These are phyloP conservation scores for Serpula lacrymans DNA, from an alignment of 768 basidiomycete genomes.

Conservation along the genomic window DNA sequence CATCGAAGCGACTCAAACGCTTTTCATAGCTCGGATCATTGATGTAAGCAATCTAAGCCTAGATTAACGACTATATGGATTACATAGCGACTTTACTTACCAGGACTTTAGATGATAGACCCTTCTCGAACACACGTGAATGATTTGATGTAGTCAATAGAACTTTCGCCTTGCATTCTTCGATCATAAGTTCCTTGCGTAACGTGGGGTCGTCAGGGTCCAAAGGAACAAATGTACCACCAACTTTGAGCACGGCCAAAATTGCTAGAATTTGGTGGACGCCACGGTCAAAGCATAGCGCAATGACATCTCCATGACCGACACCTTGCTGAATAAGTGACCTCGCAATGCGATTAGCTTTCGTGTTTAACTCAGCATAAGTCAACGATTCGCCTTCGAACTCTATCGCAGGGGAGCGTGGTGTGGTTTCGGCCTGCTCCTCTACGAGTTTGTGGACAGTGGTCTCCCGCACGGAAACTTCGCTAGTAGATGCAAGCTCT, in stretches of 20 bases:
- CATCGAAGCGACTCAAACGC: conserved; percentile 14
- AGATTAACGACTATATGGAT: no score
- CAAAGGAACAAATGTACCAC: conserved; percentile 21
- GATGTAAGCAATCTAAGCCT: conserved; percentile 25
- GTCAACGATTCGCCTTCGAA: conserved; percentile 27
- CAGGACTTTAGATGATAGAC: no score
- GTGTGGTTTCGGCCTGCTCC: conserved; percentile 16
- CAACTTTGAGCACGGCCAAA: conserved; percentile 30
- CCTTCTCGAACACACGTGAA: conserved; percentile 16
- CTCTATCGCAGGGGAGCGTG: conserved; percentile 20
- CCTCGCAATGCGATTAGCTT: conserved; percentile 30
- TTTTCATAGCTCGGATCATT: conserved; percentile 25
- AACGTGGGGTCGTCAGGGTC: conserved; percentile 27
- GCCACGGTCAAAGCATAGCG: conserved; percentile 27
- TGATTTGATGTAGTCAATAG: conserved; percentile 22
- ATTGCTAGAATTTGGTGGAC: conserved; percentile 25
- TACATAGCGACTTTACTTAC: no score
- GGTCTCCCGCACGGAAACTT: conserved; percentile 11
- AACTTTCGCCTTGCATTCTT: conserved; percentile 23
- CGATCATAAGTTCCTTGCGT: conserved; percentile 25
- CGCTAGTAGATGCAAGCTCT: conserved; percentile 18
- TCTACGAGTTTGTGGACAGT: conserved; percentile 11
- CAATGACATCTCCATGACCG: conserved; percentile 19
- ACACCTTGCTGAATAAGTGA: conserved; percentile 24
- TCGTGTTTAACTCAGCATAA: conserved; percentile 27